These are phyloP conservation scores for Entophlyctis luteolus DNA, from an alignment of 192 early-diverging fungal species.

Conservation along the genomic window DNA sequence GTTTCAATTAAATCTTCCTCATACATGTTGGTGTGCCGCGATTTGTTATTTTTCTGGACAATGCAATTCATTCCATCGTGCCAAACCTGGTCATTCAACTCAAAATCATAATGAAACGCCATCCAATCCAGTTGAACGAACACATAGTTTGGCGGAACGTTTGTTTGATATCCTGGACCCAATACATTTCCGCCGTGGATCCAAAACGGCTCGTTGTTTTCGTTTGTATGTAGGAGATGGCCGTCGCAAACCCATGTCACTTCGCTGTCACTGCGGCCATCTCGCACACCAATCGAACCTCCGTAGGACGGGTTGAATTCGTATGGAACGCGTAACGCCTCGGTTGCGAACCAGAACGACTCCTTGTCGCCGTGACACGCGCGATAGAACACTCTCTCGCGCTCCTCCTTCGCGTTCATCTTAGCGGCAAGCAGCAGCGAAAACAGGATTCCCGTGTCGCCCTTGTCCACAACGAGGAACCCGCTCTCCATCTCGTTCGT, in stretches of 20 bases:
- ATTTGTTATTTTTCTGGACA: too few relatives aligned
- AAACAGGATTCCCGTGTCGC: neutral
- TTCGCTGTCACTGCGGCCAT: neutral
- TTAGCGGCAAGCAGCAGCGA: neutral
- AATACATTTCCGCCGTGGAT: conserved; percentile 44
- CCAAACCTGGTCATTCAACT: too few relatives aligned
- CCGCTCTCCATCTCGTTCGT: conserved; percentile 7
- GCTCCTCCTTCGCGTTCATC: neutral
- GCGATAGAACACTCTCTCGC: neutral
- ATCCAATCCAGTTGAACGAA: too few relatives aligned
- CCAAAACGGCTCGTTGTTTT: conserved; percentile 23
- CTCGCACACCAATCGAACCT: conserved; percentile 48
- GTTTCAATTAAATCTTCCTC: too few relatives aligned
- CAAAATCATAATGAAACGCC: too few relatives aligned
- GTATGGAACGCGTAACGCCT: conserved; percentile 59
- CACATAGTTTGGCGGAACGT: too few relatives aligned
- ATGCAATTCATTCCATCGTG: too few relatives aligned
- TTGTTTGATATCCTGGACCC: too few relatives aligned
- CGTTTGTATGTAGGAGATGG: conserved; percentile 26
- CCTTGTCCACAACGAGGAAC: neutral
- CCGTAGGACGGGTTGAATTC: conserved; percentile 52
- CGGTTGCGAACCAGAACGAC: conserved; percentile 49
- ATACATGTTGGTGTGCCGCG: too few relatives aligned
- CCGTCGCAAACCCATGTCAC: conserved; percentile 25
- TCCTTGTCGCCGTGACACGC: neutral